phyloP scores from a whole-genome alignment of 306 rosid species.

The Sechiopsis laciniata region DNA sequence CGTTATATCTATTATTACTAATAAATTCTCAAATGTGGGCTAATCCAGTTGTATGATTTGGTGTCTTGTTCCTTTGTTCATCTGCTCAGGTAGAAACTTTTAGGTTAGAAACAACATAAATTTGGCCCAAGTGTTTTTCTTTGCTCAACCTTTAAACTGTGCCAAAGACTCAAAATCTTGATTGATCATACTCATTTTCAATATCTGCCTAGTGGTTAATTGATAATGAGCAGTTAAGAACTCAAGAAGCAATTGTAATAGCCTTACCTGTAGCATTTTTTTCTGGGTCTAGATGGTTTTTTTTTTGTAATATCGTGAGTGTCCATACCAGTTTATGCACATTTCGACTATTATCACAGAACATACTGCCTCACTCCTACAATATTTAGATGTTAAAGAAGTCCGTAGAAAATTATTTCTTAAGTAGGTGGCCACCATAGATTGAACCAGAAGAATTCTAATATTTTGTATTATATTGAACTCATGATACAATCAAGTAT shows the following conservation, averaged over 20 bases:
- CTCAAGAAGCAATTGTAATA: background rate
- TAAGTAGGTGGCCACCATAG: no score
- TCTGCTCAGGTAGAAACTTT: background rate
- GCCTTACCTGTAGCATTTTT: background rate
- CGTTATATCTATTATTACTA: background rate
- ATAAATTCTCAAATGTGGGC: background rate
- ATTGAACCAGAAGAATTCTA: no score
- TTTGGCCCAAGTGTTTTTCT: background rate
- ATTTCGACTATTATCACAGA: no score
- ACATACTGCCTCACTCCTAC: no score
- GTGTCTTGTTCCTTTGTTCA: background rate
- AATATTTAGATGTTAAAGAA: no score
- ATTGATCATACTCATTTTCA: background rate
- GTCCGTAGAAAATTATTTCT: no score
- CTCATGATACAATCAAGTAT: no score
- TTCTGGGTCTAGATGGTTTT: background rate
- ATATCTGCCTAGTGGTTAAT: background rate
- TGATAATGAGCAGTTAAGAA: background rate
- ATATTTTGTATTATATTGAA: no score
- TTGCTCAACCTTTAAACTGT: background rate
- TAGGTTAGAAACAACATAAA: constrained; percentile 1
- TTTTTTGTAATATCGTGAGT: no score
- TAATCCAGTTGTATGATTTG: background rate
- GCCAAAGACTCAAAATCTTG: background rate
- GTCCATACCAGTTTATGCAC: no score